phyloP scores from a whole-genome alignment of 371 early-diverging fungal genomes.

The Thermomucor indicae-seudaticae region DNA sequence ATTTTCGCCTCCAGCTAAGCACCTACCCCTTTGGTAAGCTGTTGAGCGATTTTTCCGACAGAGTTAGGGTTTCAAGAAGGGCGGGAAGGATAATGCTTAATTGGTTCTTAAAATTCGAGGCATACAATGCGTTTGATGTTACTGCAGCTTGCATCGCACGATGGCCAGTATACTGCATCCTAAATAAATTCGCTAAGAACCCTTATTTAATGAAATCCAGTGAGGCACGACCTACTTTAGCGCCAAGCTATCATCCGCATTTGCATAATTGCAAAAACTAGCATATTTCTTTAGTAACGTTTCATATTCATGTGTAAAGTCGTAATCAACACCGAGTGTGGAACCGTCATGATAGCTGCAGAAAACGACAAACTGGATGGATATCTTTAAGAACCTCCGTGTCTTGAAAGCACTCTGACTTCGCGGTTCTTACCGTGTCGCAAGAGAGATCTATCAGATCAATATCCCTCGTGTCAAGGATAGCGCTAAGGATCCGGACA shows the following conservation, averaged over 20 bases:
- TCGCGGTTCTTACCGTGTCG: constrained; percentile 36
- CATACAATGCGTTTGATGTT: constrained; percentile 47
- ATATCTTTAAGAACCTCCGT: not conserved
- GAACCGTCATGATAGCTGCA: constrained; percentile 64
- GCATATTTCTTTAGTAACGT: constrained; percentile 44
- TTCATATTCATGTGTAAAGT: constrained; percentile 60
- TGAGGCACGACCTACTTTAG: constrained; percentile 21
- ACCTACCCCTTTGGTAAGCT: not conserved
- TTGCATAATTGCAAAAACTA: constrained; percentile 33
- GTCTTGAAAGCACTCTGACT: not conserved
- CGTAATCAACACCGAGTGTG: constrained; percentile 62
- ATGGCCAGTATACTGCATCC: constrained; percentile 51
- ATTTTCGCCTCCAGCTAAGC: not conserved
- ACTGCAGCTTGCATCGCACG: constrained; percentile 42
- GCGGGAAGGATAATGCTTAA: constrained; percentile 48
- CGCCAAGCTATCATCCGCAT: constrained; percentile 29
- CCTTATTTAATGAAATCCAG: not conserved
- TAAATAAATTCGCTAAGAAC: no score
- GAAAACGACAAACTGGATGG: constrained; percentile 56
- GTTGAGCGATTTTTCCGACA: no score
- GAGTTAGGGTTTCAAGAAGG: constrained; percentile 30
- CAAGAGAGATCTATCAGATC: constrained; percentile 52
- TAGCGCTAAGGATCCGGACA: constrained; percentile 44
- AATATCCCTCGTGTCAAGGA: constrained; percentile 52
- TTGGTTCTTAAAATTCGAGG: constrained; percentile 40